Evolutionary conservation across 371 early-diverging fungal species (phyloP).

Genomic region (Mucor mucedo): DNA sequence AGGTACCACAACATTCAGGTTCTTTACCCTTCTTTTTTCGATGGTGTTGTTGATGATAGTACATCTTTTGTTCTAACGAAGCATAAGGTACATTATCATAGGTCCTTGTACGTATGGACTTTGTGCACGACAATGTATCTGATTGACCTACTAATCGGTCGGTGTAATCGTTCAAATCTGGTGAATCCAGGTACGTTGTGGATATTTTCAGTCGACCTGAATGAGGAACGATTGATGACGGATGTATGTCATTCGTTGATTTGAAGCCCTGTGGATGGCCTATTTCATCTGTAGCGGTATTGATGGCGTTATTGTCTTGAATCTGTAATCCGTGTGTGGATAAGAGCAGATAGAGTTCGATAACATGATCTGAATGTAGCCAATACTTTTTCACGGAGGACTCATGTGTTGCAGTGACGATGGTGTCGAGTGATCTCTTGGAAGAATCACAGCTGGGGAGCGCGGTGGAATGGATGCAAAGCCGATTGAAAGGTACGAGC

Average conservation of each 20-base stretch:
- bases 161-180: constrained; percentile 15
- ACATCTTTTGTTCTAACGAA: constrained; percentile 21
- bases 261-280: constrained; percentile 4
- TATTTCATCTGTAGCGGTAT: constrained; percentile 13
- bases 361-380: constrained; percentile 25
- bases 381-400: constrained; percentile 11
- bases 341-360: constrained; percentile 22
- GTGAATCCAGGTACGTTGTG: constrained; percentile 24
- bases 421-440: no score
- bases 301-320: neutral
- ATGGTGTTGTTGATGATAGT: neutral
- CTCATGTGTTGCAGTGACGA: neutral
- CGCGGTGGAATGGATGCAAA: neutral
- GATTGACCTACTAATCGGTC: neutral
- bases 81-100: neutral
- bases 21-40: constrained; percentile 14
- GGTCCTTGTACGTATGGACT: constrained; percentile 12
- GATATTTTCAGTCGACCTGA: constrained; percentile 7
- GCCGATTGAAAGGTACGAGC: neutral
- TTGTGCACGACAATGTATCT: neutral
- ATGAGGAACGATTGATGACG: neutral
- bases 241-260: neutral
- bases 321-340: neutral
- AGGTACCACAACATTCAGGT: neutral
- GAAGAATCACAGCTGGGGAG: neutral